Conservation (phyloP, 2,329 filamentous ascomycete genomes). For the Aspergillus jensenii region DNA sequence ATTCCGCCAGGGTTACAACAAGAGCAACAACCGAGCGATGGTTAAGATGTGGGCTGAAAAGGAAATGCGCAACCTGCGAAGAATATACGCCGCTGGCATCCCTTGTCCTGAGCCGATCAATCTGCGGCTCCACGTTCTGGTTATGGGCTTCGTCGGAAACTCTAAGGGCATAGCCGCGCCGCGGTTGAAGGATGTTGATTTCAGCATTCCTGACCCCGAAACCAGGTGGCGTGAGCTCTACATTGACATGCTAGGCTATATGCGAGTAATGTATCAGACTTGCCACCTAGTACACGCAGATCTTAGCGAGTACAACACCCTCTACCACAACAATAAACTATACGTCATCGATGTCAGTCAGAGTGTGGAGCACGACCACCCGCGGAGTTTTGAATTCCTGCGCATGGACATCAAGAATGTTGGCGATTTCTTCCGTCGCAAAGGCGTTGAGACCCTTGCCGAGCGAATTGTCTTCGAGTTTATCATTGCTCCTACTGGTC, state of each 20-base stretch:
- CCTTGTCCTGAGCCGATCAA: constrained; percentile 86
- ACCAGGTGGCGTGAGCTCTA: constrained; percentile 77
- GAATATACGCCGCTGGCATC: constrained; percentile 80
- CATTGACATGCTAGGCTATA: constrained; percentile 77
- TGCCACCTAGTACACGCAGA: constrained; percentile 94
- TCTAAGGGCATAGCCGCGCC: constrained; percentile 85
- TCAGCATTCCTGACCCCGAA: constrained; percentile 67
- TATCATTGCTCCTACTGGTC: constrained; percentile 64
- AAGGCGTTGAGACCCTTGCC: constrained; percentile 76
- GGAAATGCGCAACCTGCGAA: constrained; percentile 89
- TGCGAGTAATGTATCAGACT: constrained; percentile 89
- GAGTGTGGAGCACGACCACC: constrained; percentile 95
- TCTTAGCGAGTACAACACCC: constrained; percentile 95
- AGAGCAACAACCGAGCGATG: constrained; percentile 93
- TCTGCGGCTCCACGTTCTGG: constrained; percentile 88
- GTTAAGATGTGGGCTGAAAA: constrained; percentile 99
- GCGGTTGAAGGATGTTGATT: constrained; percentile 79
- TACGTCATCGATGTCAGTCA: constrained; percentile 98
- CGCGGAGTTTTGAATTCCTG: constrained; percentile 85
- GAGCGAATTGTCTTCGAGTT: constrained; percentile 84
- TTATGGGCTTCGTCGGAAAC: constrained; percentile 92
- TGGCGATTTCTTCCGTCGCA: constrained; percentile 83
- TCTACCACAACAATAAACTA: constrained; percentile 78
- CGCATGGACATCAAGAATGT: constrained; percentile 99
- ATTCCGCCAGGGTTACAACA: constrained; percentile 88